A percentile compares a stretch with the other conserved stretches of the same genome.
Evolutionary conservation across 2,329 filamentous ascomycete genomes (phyloP).

Genomic region (Pestalotiopsis sp.): DNA sequence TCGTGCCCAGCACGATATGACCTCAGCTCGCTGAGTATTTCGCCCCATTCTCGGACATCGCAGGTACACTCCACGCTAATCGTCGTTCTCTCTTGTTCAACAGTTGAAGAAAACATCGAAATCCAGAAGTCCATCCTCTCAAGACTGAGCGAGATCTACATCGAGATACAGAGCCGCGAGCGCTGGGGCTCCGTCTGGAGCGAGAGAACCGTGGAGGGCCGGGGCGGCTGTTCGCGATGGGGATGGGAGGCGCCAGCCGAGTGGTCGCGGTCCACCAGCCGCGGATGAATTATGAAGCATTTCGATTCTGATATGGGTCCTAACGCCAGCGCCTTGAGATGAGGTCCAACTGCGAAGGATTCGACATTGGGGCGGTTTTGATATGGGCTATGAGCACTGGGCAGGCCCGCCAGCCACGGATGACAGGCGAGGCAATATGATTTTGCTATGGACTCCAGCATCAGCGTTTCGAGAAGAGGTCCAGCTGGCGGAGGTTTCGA

Average conservation of each 20-base stretch:
- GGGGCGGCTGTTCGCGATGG: conserved; percentile 9
- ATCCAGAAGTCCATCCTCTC: conserved; percentile 46
- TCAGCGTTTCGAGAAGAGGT: neutral
- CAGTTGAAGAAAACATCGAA: conserved; percentile 40
- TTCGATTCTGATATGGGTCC: too few relatives aligned
- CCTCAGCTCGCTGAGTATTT: too few relatives aligned
- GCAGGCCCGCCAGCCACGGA: neutral
- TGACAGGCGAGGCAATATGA: too few relatives aligned
- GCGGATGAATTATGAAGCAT: neutral
- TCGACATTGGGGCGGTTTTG: too few relatives aligned
- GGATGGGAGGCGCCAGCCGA: neutral
- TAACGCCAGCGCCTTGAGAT: too few relatives aligned
- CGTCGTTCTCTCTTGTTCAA: neutral
- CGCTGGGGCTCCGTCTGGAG: conserved; percentile 35
- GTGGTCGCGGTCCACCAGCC: neutral
- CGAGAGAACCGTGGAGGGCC: conserved; percentile 18
- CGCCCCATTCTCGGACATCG: neutral
- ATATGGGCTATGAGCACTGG: neutral
- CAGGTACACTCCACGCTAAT: neutral
- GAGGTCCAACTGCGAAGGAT: too few relatives aligned
- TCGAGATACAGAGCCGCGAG: conserved; percentile 48
- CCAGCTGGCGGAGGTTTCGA: neutral
- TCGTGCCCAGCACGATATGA: too few relatives aligned
- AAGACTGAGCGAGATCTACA: conserved; percentile 48
- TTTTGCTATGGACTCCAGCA: too few relatives aligned